phyloP scores from a whole-genome alignment of 495 filamentous ascomycete genomes.

The Penicillium coffeae region DNA sequence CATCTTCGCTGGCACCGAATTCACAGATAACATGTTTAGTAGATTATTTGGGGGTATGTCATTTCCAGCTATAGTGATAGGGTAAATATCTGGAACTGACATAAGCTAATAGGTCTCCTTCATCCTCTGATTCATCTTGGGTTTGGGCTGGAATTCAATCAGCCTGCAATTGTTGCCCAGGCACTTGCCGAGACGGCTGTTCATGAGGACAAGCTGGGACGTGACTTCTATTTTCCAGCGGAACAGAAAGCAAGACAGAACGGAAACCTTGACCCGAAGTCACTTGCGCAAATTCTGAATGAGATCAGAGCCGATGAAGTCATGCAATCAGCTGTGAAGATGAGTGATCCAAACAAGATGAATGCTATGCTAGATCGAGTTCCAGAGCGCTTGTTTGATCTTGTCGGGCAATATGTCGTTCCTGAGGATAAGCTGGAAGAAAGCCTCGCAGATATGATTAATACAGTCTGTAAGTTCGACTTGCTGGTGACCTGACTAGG shows the following conservation, averaged over 20 bases:
- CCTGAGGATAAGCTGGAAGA: slow-evolving; percentile 59
- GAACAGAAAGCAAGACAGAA: slow-evolving; percentile 48
- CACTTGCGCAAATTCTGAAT: slow-evolving; percentile 55
- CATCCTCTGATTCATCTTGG: slow-evolving; percentile 85
- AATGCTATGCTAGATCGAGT: slow-evolving; percentile 62
- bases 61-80: not conserved
- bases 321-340: slow-evolving; percentile 46
- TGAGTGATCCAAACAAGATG: slow-evolving; percentile 58
- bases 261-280: slow-evolving; percentile 35
- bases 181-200: slow-evolving; percentile 71
- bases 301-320: slow-evolving; percentile 54
- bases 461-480: slow-evolving; percentile 47
- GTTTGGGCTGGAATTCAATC: slow-evolving; percentile 75
- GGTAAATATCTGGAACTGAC: slow-evolving; percentile 1
- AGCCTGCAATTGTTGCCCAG: slow-evolving; percentile 78
- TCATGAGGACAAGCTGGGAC: slow-evolving; percentile 49
- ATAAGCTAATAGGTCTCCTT: slow-evolving; percentile 51
- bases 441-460: slow-evolving; percentile 72
- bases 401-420: slow-evolving; percentile 58
- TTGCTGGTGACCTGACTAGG: too few species aligned
- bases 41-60: slow-evolving; percentile 53
- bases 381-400: slow-evolving; percentile 55
- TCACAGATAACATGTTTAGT: slow-evolving; percentile 58
- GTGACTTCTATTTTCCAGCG: slow-evolving; percentile 44
- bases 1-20: slow-evolving; percentile 58